Evolutionary conservation across 78 protist species (phyloP).

Genomic region (Tieghemostelium lacteum): DNA sequence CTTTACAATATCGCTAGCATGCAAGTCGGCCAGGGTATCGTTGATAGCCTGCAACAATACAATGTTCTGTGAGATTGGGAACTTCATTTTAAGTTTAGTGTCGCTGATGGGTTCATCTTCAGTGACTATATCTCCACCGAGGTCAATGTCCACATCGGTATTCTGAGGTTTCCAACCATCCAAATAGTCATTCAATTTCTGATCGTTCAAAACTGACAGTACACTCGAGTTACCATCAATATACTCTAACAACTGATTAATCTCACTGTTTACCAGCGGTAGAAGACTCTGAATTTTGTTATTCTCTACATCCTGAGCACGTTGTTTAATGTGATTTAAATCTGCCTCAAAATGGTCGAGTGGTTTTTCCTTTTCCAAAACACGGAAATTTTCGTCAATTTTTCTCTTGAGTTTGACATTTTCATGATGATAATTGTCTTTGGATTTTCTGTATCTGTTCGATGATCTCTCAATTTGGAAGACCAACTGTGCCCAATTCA

Average conservation of each 20-base stretch:
- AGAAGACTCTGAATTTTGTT: neutral
- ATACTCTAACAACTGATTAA: too few species aligned
- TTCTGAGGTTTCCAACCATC: too few species aligned
- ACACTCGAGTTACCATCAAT: too few species aligned
- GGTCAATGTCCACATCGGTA: too few species aligned
- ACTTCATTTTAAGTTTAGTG: too few species aligned
- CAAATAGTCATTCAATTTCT: neutral
- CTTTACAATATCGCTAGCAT: too few species aligned
- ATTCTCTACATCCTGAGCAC: neutral
- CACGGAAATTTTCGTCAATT: neutral
- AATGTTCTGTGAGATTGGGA: too few species aligned
- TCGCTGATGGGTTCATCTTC: too few species aligned
- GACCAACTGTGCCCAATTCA: neutral
- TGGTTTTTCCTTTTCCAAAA: neutral
- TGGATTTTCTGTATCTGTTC: slow-evolving; percentile 6
- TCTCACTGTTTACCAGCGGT: too few species aligned
- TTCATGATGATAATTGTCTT: neutral
- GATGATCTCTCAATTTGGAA: neutral
- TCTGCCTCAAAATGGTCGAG: neutral
- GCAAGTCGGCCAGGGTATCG: too few species aligned
- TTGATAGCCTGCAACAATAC: too few species aligned
- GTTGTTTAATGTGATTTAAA: neutral
- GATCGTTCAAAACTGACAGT: neutral
- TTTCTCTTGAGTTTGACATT: neutral
- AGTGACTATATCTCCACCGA: too few species aligned